Evolutionary conservation across 345 rosid genomes (phyloP).

Genomic region (Geranium rotundifolium): DNA sequence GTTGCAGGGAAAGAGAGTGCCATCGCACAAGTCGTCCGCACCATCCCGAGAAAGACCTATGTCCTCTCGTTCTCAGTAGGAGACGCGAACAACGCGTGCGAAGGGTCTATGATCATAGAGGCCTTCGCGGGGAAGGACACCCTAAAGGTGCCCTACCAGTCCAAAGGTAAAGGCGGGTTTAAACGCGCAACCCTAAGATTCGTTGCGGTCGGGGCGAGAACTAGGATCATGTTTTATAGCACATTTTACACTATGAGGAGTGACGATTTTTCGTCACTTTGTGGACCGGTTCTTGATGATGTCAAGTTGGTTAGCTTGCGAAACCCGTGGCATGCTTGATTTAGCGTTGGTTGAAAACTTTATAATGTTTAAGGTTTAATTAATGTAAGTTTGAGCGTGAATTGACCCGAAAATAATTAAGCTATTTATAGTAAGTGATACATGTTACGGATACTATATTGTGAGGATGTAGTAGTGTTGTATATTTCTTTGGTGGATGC

Average conservation of each 20-base stretch:
- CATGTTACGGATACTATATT: no score
- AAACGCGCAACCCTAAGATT: constrained; percentile 25
- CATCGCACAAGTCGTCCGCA: constrained; percentile 27
- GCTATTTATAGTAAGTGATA: no score
- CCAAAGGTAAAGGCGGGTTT: constrained; percentile 41
- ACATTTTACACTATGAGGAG: constrained; percentile 30
- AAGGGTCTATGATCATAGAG: constrained; percentile 30
- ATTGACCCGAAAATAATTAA: no score
- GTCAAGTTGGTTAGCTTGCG: constrained; percentile 22
- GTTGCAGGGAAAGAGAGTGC: constrained; percentile 51
- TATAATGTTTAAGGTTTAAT: no score
- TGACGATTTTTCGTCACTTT: constrained; percentile 32
- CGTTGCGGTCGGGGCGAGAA: constrained; percentile 17
- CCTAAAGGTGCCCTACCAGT: constrained; percentile 24
- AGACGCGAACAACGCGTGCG: constrained; percentile 31
- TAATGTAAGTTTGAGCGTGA: no score
- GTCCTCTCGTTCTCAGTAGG: constrained; percentile 28
- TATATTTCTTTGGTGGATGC: no score
- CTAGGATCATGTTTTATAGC: constrained; percentile 34
- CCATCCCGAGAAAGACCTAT: constrained; percentile 24
- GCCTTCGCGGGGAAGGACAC: constrained; percentile 28
- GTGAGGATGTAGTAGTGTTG: no score
- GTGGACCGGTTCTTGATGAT: constrained; percentile 44
- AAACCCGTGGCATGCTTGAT: constrained; percentile 2
- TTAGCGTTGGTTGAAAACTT: no score